Base-by-base conservation (phyloP, 2,329 filamentous ascomycete species). In the Aureobasidium sp. region DNA sequence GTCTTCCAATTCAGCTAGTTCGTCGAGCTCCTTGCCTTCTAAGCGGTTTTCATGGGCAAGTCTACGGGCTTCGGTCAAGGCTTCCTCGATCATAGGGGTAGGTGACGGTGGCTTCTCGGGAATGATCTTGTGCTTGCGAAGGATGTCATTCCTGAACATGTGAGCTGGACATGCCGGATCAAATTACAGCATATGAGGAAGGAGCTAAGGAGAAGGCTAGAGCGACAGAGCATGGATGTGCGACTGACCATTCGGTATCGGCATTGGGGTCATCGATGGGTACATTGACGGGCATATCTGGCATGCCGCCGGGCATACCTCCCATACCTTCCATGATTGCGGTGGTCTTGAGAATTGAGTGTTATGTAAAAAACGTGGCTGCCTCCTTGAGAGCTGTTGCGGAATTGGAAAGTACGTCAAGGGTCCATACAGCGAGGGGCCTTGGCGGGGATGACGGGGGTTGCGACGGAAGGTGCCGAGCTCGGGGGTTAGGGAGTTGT, bases 91-190 rank as follows among this genome's bases (percentile, higher is more conserved):
- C 78, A 96, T 87, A 6, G 92, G 91, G 2, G 94, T 97, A 2
- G 94, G 94, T 49, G 93, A 96, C 3, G 92, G 91, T 0, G 93
- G 91, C 73, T 96, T 97, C 74, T 97, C 92, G n/a, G 94, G 94
- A 64, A 99, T 97, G 67, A 99, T 82, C 66, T 91, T 91, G 79
- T 99, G 91, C 75, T 96, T 95, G 68, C 94, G 90, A 62, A 99
- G 86, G 71, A 99, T 99, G 68, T 99, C 94, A 74, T 99, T 99
- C 92, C 92, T 97, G 67, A 3, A 30, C 62, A 13, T 34, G 25
- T 54, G 11, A 36, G 16, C 32, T 5, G 41, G 48, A 25, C 21
- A 11, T 21, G 48, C 29, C 9, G 10, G 16, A 25, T 13, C 21
- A 21, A 21, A 21, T 21, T 21, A 21, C 21, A 21, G 21, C 21